Base-by-base conservation (phyloP, 2,329 filamentous ascomycete genomes). In the Aspergillus calidoustus region DNA sequence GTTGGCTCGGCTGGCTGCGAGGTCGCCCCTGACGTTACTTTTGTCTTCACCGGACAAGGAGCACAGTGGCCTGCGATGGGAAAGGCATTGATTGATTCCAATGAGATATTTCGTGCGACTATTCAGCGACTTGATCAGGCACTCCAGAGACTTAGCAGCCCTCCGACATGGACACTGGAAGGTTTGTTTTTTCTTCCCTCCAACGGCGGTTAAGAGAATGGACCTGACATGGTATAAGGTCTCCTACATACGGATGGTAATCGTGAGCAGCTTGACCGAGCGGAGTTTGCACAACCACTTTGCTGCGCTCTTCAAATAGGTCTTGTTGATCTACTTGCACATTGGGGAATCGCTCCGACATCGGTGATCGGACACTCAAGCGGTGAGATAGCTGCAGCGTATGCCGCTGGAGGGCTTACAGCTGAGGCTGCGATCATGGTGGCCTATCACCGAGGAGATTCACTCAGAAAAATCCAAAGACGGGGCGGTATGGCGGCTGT, bases 1-100 rank as follows among this genome's bases (percentile, higher is more conserved):
- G 11, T 15, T 28, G 11, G 44, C 25, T 17, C 28, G 9, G 23
- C 5, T 0, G 8, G 25, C 4, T 34, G 38, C 9, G 22, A 13
- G 7, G 3, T 13, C 11, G 2, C 57, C 2, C 51, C 55, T 6
- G 41, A 43, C 1, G 41, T 66, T 2, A 55, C 49, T 8, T 65
- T 67, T 23, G 54, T 66, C 0, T 69, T 69, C 19, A 70, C 67
- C 1, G 68, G 68, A 2, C 68, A 70, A 31, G 68, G 68, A 0
- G 63, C 68, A 0, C 68, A 70, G 22, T 70, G 68, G 68, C 43
- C 62, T 3, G 54, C 56, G n/a, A 70, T 70, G 68, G 68, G 65
- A 2, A 17, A 30, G 3, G 31, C 41, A 1, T 25, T 70, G 25
- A 56, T 66, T 2, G 6, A 3, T 11, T 6, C n/a, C 50, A 49